Percentiles rank a stretch among this genome's conserved stretches.
Conservation (phyloP, 192 early-diverging fungal species). For the Rhizoclosmatium globosum region DNA sequence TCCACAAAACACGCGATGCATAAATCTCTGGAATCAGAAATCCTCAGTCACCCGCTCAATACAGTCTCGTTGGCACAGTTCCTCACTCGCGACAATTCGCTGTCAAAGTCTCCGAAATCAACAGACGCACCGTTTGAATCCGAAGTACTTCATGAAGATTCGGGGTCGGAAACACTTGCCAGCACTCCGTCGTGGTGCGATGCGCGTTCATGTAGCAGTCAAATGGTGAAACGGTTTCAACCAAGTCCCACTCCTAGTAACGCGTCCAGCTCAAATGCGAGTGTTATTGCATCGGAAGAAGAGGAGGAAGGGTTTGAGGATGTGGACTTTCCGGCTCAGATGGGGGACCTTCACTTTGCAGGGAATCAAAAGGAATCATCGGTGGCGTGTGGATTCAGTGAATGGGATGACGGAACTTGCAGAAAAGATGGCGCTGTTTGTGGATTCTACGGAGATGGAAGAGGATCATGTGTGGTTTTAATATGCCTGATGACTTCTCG, state of each 20-base stretch:
- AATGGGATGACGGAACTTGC: conserved; percentile 5
- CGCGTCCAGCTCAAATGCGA: conserved; percentile 48
- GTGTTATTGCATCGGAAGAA: conserved; percentile 52
- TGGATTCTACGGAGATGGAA: neutral
- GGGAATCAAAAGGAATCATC: neutral
- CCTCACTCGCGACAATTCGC: neutral
- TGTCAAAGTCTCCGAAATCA: neutral
- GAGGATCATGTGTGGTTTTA: neutral
- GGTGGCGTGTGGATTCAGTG: neutral
- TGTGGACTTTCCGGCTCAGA: conserved; percentile 44
- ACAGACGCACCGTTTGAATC: neutral
- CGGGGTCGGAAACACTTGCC: conserved; percentile 11
- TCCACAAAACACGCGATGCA: neutral
- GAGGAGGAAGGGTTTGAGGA: conserved; percentile 57
- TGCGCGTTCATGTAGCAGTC: conserved; percentile 2
- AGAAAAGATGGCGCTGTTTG: conserved; percentile 2
- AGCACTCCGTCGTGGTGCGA: neutral
- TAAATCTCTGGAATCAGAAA: neutral
- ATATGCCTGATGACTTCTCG: conserved; percentile 27
- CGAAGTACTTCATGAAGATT: conserved; percentile 21
- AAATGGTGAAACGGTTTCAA: conserved; percentile 25
- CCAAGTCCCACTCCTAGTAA: conserved; percentile 48
- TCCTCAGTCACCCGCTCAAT: conserved; percentile 8
- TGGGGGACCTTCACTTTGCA: conserved; percentile 6
- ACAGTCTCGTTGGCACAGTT: neutral